Percentiles rank a stretch among this genome's conserved stretches.
phyloP scores from a whole-genome alignment of 2,329 filamentous ascomycete genomes.

The Penicillium sp. region DNA sequence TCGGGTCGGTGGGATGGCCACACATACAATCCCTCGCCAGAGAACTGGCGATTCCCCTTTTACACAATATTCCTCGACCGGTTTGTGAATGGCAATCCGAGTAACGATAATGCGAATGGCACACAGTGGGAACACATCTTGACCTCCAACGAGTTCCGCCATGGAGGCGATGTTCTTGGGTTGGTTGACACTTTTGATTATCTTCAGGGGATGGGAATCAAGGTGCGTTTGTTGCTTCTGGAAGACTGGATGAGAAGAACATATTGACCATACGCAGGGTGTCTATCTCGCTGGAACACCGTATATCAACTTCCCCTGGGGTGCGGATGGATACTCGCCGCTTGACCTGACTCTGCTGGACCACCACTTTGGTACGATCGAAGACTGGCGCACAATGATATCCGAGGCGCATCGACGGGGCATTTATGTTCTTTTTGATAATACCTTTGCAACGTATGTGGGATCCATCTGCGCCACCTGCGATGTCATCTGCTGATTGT shows the following conservation, averaged over 20 bases:
- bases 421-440: slow-evolving; percentile 66
- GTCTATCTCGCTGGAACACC: slow-evolving; percentile 63
- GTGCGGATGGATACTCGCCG: slow-evolving; percentile 58
- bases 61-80: slow-evolving; percentile 64
- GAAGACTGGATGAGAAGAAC: slow-evolving; percentile 23
- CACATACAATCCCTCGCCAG: slow-evolving; percentile 53
- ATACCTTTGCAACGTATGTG: slow-evolving; percentile 61
- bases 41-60: slow-evolving; percentile 64
- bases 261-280: slow-evolving; percentile 38
- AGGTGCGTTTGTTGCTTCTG: slow-evolving; percentile 43
- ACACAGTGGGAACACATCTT: slow-evolving; percentile 34
- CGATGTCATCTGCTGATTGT: not conserved
- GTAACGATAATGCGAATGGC: slow-evolving; percentile 61
- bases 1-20: slow-evolving; percentile 54
- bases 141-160: slow-evolving; percentile 56
- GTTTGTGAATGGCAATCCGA: slow-evolving; percentile 63
- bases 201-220: slow-evolving; percentile 63
- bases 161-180: slow-evolving; percentile 61
- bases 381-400: slow-evolving; percentile 60
- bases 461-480: not conserved
- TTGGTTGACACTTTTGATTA: slow-evolving; percentile 62
- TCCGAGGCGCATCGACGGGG: slow-evolving; percentile 59
- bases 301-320: slow-evolving; percentile 65
- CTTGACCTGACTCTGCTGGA: slow-evolving; percentile 64
- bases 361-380: slow-evolving; percentile 59